Evolutionary conservation across 768 basidiomycete species (phyloP), one percentile per base, ranked within the genome.

Genomic region (Hortiboletus campestris): DNA sequence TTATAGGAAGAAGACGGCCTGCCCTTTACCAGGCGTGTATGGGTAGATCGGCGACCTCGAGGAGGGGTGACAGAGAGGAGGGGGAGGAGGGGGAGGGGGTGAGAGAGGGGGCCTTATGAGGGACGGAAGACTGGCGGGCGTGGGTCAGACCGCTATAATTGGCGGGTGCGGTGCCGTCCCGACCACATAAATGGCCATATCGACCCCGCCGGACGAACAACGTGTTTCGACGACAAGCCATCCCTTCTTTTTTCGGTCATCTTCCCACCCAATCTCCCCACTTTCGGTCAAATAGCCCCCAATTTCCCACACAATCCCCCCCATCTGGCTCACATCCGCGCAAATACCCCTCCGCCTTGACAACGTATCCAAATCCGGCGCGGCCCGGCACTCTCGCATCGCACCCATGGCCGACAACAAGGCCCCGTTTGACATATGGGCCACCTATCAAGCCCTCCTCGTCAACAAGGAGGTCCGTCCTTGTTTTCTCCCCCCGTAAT

Each of bases 201-300:
- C 68, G 70, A 77, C 78, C 81, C 83, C 80, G 64, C 84, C 76
- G 77, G 76, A 81, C 82, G 79, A 81, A 79, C 84, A 86, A 88
- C 85, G 85, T 88, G 85, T 85, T 85, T 80, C 84, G 81, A 77
- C 78, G 79, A 76, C 76, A 78, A 77, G 76, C 69, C 63, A 12
- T 51, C 38, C 47, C 55, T 56, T 56, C 55, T 56, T 51, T 56
- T 34, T 56, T 56, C 49, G 55, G 55, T 51, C 44, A 65, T 49
- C 55, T 62, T 65, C 34, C 42, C 63, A 46, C 58, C 36, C 42
- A 66, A 65, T 63, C 17, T 62, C 38, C 34, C 54, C 51, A 48
- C 60, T 67, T 63, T 58, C 61, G 17, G 63, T n/a, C 25, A 59
- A 59, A 64, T 65, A 45, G 44, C 28, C 2, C 39, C 41, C 10